Evolutionary conservation across 495 filamentous ascomycete species (phyloP).

Genomic region (Penicillium soppii): DNA sequence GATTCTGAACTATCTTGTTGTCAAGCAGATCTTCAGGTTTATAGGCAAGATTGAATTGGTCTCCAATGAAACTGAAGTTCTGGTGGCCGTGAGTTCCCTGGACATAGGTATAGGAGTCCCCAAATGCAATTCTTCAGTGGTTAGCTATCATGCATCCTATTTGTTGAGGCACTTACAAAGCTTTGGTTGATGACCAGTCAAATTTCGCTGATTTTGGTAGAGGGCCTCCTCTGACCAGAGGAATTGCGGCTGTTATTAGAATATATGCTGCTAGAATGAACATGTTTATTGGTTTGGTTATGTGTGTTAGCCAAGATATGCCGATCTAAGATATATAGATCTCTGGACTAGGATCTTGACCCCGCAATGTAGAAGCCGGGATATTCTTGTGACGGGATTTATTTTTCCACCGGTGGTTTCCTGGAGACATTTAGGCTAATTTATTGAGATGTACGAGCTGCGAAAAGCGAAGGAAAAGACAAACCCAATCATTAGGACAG

Average conservation of each 20-base stretch:
- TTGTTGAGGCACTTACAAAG: slow-evolving; percentile 21
- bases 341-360: slow-evolving; percentile 1
- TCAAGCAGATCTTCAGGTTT: slow-evolving; percentile 38
- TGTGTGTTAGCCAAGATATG: too few relatives aligned
- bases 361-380: too few relatives aligned
- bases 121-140: slow-evolving; percentile 44
- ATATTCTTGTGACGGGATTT: slow-evolving; percentile 15
- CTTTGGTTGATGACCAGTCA: slow-evolving; percentile 31
- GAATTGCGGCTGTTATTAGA: slow-evolving; percentile 1
- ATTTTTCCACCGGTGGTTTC: slow-evolving; percentile 12
- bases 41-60: slow-evolving; percentile 38
- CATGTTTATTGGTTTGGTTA: too few relatives aligned
- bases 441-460: background rate
- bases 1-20: slow-evolving; percentile 51
- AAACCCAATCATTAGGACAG: too few relatives aligned
- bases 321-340: background rate
- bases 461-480: background rate
- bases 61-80: slow-evolving; percentile 52
- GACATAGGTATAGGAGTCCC: slow-evolving; percentile 56
- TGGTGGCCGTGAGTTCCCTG: slow-evolving; percentile 48
- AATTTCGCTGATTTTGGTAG: slow-evolving; percentile 17
- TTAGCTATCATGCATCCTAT: background rate
- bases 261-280: background rate
- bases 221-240: slow-evolving; percentile 2
- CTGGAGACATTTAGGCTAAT: background rate